Evolutionary conservation across 2,329 filamentous ascomycete genomes (phyloP), one percentile per base, ranked within the genome.

Genomic region (Aspergillus niger): DNA sequence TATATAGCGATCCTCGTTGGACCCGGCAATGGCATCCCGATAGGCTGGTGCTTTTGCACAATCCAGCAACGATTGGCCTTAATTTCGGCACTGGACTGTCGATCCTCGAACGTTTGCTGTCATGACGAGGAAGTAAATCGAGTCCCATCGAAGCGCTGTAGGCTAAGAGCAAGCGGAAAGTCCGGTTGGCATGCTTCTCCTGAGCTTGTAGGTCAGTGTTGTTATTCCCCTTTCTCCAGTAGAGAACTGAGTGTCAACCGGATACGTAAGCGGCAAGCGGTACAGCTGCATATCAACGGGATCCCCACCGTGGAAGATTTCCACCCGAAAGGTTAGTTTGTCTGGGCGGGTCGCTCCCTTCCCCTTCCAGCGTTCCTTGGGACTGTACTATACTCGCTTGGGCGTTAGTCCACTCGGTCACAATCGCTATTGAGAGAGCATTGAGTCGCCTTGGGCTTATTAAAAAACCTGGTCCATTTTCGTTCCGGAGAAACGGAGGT

Each of bases 51-150:
- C 54, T 60, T 47, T 60, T 60, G 57, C 57, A 60, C 57, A 62
- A 62, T 64, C 50, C 54, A 64, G 63, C 58, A 65, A 61, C 32
- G 61, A 63, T 63, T 63, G 58, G 49, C 61, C 48, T 20, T 39
- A 41, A 13, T 32, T 22, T 32, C 32, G 44, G 38, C 47, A 61
- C 36, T 55, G 50, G 58, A 57, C 28, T 32, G 67, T 63, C 64
- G 67, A 69, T 69, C 67, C 52, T 56, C 52, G 60, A 67, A 61
- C 67, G 67, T 65, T 66, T 66, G 62, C 65, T 66, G 65, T 67
- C 65, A 65, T 39, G 26, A 5, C 53, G 26, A 15, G 8, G 41
- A 22, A 24, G n/a, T 5, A 17, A 43, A 8, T 44, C 24, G 47
- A 32, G n/a, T 50, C 28, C 13, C 47, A 28, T 30, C 15, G 8